A percentile compares a stretch with the other conserved stretches of the same genome.
Conservation (phyloP, 331 rosid species). For the Spiraea crenata region DNA sequence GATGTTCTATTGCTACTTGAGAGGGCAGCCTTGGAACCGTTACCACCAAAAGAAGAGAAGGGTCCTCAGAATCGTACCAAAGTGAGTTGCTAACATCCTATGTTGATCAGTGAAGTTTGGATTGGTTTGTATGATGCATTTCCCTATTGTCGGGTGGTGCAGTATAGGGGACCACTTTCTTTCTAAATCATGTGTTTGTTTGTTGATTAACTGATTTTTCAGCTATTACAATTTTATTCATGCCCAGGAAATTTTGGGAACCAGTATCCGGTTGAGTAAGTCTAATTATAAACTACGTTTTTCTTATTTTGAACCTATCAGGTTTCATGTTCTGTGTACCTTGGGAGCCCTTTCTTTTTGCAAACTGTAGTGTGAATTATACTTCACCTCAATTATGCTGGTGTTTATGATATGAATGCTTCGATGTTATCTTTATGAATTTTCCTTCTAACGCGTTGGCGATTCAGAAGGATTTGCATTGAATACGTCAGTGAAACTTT, state of each 20-base stretch:
- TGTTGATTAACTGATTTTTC: neutral
- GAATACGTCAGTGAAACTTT: neutral
- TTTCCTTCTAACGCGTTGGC: neutral
- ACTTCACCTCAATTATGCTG: neutral
- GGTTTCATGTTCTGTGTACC: neutral
- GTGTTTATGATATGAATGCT: neutral
- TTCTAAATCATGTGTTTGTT: neutral
- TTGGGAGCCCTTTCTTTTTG: neutral
- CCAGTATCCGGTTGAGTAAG: neutral
- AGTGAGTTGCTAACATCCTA: constrained; percentile 45
- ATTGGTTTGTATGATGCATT: neutral
- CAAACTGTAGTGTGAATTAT: neutral
- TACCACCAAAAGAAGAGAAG: constrained; percentile 99
- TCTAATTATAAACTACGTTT: neutral
- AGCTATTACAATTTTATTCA: neutral
- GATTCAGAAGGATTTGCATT: neutral
- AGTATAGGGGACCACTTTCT: neutral
- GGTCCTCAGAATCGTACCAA: constrained; percentile 99
- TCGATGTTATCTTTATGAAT: neutral
- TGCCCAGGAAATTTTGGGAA: neutral
- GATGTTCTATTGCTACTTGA: constrained; percentile 82
- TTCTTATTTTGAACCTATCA: neutral
- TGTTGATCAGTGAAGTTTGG: constrained; percentile 4
- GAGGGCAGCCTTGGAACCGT: constrained; percentile 96
- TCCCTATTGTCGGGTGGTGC: neutral